Base-by-base conservation (phyloP, 2,329 filamentous ascomycete species). In the Rhexocercosporidium sp. region DNA sequence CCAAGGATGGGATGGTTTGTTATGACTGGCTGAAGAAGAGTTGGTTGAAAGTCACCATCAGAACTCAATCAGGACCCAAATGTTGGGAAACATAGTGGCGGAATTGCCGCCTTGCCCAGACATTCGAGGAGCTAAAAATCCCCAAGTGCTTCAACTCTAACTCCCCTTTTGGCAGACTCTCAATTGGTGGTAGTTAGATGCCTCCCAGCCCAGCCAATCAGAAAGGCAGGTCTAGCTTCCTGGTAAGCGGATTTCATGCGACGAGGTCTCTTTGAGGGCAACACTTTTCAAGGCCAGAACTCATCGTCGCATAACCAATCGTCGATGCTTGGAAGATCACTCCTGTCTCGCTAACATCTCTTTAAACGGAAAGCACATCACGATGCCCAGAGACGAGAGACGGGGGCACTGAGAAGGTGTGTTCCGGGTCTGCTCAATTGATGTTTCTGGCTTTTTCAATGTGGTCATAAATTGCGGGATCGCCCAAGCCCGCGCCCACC, bases 61-160 rank as follows among this genome's bases (percentile, higher is more conserved):
- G 54, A 29, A 59, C 34, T 44, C 54, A 44, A 39, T 44, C 54
- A 59, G 11, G 16, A 44, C 27, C 56, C 56, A 46, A 39, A 46
- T 46, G 16, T 59, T 44, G 34, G 54, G 54, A 56, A 27, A 31
- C 27, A 34, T 1, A 16, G n/a, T 56, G 29, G 53, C 53, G 34
- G 54, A 25, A 27, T 8, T 41, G 34, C 34, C 34, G 37, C 34
- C 20, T 27, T 25, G 37, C n/a, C 51, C 51, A 37, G 51, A 54
- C 27, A 11, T 29, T 29, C 20, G 25, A 22, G 47, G 22, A 29
- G 47, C 22, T 31, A 31, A 22, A 51, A 25, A 18, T 29, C 29
- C 37, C 29, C 51, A 54, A 34, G 51, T 20, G 47, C 29, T 18
- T 34, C 51, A 54, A 54, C 31, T 22, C 51, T 22, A 37, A 54